phyloP scores from a whole-genome alignment of 768 basidiomycete genomes.

The Tephrocybe sp. region DNA sequence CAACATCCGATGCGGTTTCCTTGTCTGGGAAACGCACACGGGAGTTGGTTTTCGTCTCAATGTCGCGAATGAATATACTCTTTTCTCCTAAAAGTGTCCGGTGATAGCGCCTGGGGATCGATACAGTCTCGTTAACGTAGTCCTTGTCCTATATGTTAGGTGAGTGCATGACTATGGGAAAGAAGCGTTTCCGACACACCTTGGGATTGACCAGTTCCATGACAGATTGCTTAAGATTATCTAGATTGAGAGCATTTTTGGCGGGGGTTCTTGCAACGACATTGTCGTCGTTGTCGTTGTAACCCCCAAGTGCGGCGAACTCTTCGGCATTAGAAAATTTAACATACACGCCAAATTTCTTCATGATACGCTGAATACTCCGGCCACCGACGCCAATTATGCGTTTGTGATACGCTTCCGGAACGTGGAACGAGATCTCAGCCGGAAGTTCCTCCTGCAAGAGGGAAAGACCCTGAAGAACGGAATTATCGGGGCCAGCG shows the following conservation, averaged over 20 bases:
- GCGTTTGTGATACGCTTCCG: slow-evolving; percentile 96
- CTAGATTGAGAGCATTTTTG: slow-evolving; percentile 94
- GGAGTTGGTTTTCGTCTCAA: slow-evolving; percentile 95
- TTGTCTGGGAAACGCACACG: slow-evolving; percentile 91
- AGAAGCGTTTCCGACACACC: slow-evolving; percentile 50
- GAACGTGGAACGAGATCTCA: slow-evolving; percentile 98
- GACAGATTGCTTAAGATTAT: slow-evolving; percentile 92
- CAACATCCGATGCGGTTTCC: slow-evolving; percentile 90
- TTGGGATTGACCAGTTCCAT: slow-evolving; percentile 98
- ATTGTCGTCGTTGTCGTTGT: slow-evolving; percentile 97
- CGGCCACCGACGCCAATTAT: slow-evolving; percentile 98
- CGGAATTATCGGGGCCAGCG: slow-evolving; percentile 79
- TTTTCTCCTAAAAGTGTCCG: slow-evolving; percentile 95
- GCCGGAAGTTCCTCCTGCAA: slow-evolving; percentile 98
- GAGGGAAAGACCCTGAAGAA: slow-evolving; percentile 84
- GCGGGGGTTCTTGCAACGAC: slow-evolving; percentile 97
- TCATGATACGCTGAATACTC: slow-evolving; percentile 99
- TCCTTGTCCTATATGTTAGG: slow-evolving; percentile 81
- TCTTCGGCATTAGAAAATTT: slow-evolving; percentile 99
- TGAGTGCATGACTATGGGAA: neutral
- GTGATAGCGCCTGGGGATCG: slow-evolving; percentile 93
- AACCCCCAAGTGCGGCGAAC: slow-evolving; percentile 91
- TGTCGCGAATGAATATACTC: slow-evolving; percentile 95
- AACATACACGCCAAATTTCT: slow-evolving; percentile 99
- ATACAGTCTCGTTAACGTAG: slow-evolving; percentile 90